A percentile compares a stretch with the other conserved stretches of the same genome.
These are phyloP conservation scores for Trypethelium eluteriae DNA, from an alignment of 495 filamentous ascomycete species.

Conservation along the genomic window DNA sequence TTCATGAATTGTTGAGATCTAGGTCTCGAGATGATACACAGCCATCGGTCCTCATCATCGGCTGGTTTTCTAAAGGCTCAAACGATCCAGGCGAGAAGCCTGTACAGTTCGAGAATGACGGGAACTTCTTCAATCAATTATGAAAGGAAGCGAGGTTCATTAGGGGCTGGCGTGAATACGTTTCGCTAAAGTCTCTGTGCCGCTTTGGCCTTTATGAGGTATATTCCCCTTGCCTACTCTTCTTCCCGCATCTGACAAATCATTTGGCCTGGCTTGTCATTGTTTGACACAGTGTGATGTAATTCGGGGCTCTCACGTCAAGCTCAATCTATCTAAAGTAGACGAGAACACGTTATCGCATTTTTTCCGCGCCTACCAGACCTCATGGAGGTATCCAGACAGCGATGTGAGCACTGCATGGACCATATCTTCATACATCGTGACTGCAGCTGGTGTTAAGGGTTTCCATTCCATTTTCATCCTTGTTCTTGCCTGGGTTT, in stretches of 20 bases:
- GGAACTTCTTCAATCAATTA: neutral
- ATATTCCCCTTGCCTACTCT: neutral
- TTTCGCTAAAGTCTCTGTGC: neutral
- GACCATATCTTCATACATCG: neutral
- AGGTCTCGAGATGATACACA: neutral
- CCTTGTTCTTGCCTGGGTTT: neutral
- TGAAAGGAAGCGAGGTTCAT: neutral
- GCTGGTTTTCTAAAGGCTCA: neutral
- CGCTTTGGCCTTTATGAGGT: neutral
- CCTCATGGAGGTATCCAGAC: neutral
- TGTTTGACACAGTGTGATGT: neutral
- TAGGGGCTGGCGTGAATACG: neutral
- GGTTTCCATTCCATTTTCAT: neutral
- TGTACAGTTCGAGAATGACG: neutral
- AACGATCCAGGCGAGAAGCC: neutral
- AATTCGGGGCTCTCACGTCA: neutral
- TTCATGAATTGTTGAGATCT: neutral
- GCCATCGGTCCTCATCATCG: neutral
- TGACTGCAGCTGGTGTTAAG: conserved; percentile 1
- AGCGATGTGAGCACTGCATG: conserved; percentile 9
- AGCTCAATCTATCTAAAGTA: neutral
- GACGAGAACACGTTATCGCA: neutral
- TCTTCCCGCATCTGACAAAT: neutral
- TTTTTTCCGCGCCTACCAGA: neutral
- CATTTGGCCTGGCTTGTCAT: neutral